Evolutionary conservation across 805 yeast species (phyloP).

Genomic region (Wickerhamiella musiphila): DNA sequence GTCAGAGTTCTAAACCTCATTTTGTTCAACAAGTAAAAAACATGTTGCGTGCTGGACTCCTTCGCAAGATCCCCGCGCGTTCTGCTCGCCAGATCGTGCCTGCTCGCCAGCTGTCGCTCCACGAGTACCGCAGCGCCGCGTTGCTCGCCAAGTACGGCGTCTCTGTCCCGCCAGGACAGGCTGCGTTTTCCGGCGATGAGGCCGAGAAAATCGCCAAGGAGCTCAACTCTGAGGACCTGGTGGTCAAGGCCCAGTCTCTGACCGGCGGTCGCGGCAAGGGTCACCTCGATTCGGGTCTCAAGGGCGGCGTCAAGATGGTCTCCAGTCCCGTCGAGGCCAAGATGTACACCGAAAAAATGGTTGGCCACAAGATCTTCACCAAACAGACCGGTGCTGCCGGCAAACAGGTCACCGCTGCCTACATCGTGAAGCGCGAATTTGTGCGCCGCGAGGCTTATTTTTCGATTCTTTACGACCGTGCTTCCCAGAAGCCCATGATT

Average conservation of each 20-base stretch:
- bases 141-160: constrained; percentile 69
- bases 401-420: constrained; percentile 91
- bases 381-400: constrained; percentile 98
- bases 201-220: constrained; percentile 70
- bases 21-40: background rate
- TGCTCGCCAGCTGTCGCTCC: constrained; percentile 70
- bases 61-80: background rate
- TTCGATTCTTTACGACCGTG: constrained; percentile 89
- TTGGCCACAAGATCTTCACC: constrained; percentile 83
- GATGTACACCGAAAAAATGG: constrained; percentile 75
- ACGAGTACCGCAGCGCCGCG: constrained; percentile 90
- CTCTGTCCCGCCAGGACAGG: constrained; percentile 80
- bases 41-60: constrained; percentile 2
- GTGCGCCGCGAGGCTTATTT: constrained; percentile 90
- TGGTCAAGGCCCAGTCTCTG: constrained; percentile 93
- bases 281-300: constrained; percentile 83
- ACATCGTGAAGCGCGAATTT: constrained; percentile 85
- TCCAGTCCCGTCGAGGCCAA: constrained; percentile 71
- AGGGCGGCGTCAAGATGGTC: constrained; percentile 92
- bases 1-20: background rate
- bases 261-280: constrained; percentile 99
- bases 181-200: constrained; percentile 78
- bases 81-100: constrained; percentile 2
- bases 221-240: constrained; percentile 61
- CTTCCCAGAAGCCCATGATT: constrained; percentile 73